phyloP scores from a whole-genome alignment of 169 alveolate species.

The Plasmodium berghei region DNA sequence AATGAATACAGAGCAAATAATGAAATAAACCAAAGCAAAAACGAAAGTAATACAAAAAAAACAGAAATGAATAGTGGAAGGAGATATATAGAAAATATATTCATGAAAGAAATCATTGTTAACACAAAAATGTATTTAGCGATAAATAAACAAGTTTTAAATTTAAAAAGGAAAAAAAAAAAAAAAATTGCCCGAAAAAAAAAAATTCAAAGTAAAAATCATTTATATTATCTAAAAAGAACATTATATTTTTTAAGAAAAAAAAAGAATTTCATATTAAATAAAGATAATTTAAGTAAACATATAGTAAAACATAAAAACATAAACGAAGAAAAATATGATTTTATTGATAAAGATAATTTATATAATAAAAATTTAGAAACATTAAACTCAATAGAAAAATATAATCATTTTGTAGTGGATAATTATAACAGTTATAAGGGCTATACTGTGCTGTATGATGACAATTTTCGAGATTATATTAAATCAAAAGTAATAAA shows the following conservation, averaged over 20 bases:
- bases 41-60: not conserved
- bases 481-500: constrained; percentile 54
- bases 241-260: constrained; percentile 32
- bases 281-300: constrained; percentile 32
- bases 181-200: constrained; percentile 16
- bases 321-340: constrained; percentile 23
- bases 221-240: constrained; percentile 1
- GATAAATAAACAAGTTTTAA: constrained; percentile 11
- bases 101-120: constrained; percentile 18
- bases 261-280: constrained; percentile 36
- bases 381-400: constrained; percentile 36
- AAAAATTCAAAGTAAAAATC: constrained; percentile 1
- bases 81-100: not conserved
- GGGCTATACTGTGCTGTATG: constrained; percentile 47
- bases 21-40: not conserved
- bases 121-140: constrained; percentile 16
- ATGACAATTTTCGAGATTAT: constrained; percentile 70
- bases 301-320: constrained; percentile 5
- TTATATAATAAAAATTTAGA: constrained; percentile 32
- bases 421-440: constrained; percentile 40
- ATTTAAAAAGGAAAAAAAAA: constrained; percentile 22
- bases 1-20: not conserved
- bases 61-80: not conserved
- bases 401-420: constrained; percentile 39
- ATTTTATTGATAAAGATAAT: constrained; percentile 5